Base-by-base conservation (phyloP, 768 basidiomycete species). In the Boletus subcaerulescens region DNA sequence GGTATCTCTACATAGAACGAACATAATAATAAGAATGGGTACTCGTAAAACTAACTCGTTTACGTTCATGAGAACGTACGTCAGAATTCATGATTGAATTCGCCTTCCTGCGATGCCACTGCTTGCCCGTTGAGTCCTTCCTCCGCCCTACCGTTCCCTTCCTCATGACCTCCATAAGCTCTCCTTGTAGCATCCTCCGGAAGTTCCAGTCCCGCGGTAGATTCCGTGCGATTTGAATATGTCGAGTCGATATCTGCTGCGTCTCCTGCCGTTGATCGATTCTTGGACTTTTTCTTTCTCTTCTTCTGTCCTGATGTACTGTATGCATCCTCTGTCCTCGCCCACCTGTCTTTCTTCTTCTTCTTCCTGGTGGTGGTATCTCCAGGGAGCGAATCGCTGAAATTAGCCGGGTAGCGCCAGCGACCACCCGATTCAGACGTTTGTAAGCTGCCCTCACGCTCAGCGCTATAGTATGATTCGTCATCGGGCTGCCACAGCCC, bases 341-440 rank as follows among this genome's bases (percentile, higher is more conserved):
- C 90, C 87, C 87, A 93, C 54, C 91, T 77, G 63, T 93, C 91
- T 71, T 93, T 92, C 56, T 91, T 93, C 48, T 82, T 81, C 62
- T 85, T 86, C 73, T 87, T 87, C 71, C 76, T 81, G 58, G 71
- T 74, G 52, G 60, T 55, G 26, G 56, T 58, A 51, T 76, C 75
- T 58, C 76, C 79, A 20, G 71, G 64, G 20, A 64, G 45, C 7
- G 74, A 57, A 59, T 91, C 89, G 45, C 85, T 84, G 63, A 93
- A 91, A 67, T 92, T 91, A 59, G 91, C 86, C 14, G 89, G 89
- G 71, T 93, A 93, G 59, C 80, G 89, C 91, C 91, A 93, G 53
- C 90, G 78, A 26, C 77, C 77, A 29, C 70, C 70, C 35, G 66
- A 64, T 36, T 71, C 65, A 40, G 71, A 65, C 36, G 72, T 59